phyloP scores from a whole-genome alignment of 805 yeast species.

The Pichia pseudocactophila region DNA sequence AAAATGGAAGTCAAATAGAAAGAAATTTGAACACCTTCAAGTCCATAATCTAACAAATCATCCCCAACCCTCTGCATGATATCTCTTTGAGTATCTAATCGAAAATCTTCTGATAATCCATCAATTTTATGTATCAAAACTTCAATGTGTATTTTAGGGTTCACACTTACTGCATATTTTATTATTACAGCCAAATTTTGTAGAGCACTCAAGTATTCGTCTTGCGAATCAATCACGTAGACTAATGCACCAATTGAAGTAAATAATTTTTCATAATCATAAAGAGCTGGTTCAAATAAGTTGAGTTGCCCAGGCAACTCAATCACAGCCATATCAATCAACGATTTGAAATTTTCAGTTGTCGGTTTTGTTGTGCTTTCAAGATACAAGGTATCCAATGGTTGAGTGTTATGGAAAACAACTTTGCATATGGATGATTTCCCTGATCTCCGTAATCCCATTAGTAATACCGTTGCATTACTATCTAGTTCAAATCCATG shows the following conservation, averaged over 20 bases:
- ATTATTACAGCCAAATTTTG: constrained; percentile 83
- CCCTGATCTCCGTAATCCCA: constrained; percentile 88
- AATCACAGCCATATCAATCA: constrained; percentile 82
- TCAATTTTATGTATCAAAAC: constrained; percentile 94
- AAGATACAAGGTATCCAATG: constrained; percentile 81
- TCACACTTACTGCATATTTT: constrained; percentile 75
- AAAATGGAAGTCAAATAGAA: constrained; percentile 90
- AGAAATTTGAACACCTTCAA: constrained; percentile 84
- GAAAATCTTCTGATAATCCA: constrained; percentile 87
- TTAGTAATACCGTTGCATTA: constrained; percentile 72
- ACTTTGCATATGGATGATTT: constrained; percentile 94
- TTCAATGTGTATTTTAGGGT: constrained; percentile 81
- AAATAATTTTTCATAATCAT: constrained; percentile 71
- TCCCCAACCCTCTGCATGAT: constrained; percentile 95
- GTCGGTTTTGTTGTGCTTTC: constrained; percentile 89
- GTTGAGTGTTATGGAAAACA: constrained; percentile 93
- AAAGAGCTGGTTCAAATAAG: constrained; percentile 68
- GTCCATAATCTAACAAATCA: constrained; percentile 78
- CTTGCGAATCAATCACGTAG: constrained; percentile 92
- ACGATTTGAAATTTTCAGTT: constrained; percentile 70
- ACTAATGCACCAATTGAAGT: constrained; percentile 82
- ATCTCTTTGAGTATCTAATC: constrained; percentile 91
- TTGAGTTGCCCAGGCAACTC: constrained; percentile 93
- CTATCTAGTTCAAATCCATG: constrained; percentile 36
- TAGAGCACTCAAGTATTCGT: constrained; percentile 86